Evolutionary conservation across 2,329 filamentous ascomycete species (phyloP).

Genomic region (Stemphylium lycopersici): DNA sequence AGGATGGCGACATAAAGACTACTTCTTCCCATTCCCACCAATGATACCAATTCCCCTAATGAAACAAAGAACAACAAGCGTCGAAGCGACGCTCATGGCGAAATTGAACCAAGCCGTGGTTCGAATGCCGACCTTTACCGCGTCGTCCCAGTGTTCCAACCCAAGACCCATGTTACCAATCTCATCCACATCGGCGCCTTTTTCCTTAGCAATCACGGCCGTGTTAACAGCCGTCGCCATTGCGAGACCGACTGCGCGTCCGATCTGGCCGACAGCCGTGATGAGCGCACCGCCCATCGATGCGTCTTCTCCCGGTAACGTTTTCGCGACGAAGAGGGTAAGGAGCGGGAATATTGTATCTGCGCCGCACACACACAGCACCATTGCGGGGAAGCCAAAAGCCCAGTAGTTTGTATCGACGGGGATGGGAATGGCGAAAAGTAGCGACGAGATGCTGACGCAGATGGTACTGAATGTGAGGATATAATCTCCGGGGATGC

Average conservation of each 20-base stretch:
- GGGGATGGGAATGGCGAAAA: constrained; percentile 70
- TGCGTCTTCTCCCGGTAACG: constrained; percentile 68
- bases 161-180: background rate
- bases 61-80: constrained; percentile 42
- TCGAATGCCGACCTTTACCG: constrained; percentile 48
- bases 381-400: constrained; percentile 69
- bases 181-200: constrained; percentile 15
- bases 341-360: constrained; percentile 71
- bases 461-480: constrained; percentile 64
- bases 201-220: constrained; percentile 52
- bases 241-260: constrained; percentile 69
- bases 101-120: constrained; percentile 51
- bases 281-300: constrained; percentile 71
- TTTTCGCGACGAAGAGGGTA: constrained; percentile 69
- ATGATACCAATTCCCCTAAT: constrained; percentile 29
- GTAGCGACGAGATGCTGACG: constrained; percentile 61
- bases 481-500: constrained; percentile 64
- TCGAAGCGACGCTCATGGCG: constrained; percentile 43
- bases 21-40: background rate
- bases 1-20: no score
- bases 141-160: constrained; percentile 34
- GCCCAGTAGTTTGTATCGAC: constrained; percentile 69
- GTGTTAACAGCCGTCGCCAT: constrained; percentile 70
- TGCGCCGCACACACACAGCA: constrained; percentile 68
- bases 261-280: constrained; percentile 70